Base-by-base conservation (phyloP, 768 basidiomycete species). In the Tulasnella sp. region DNA sequence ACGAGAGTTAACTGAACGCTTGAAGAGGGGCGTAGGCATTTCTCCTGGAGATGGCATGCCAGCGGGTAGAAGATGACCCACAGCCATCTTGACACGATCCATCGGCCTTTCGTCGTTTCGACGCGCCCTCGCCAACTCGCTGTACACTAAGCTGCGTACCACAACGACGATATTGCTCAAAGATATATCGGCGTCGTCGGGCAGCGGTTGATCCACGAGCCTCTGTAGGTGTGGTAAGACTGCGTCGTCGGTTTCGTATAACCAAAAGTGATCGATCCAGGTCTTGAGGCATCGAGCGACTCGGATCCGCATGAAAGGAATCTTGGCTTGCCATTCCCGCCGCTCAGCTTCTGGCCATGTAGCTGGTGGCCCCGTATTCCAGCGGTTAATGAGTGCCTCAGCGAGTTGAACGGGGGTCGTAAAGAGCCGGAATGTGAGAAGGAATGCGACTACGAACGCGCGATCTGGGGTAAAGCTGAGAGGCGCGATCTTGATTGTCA, bases 401-500 rank as follows among this genome's bases (percentile, higher is more conserved):
- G 90, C 79, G 26, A 99, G 79, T 51, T 88, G 83, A 5, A 72
- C 54, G 1, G 96, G 88, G 0, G 85, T 80, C 1, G 87, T 82
- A 73, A 96, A 97, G 58, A 97, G 73, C 29, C 95, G 83, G 77
- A 98, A 99, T 0, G 94, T 97, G 66, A 94, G 77, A 77, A 94
- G 94, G 75, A 99, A 98, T 29, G 93, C 86, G 3, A 85, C 81
- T 13, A 85, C 80, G 70, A 97, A 94, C 0, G 84, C 81, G 17
- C 87, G 76, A 67, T 97, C 94, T 56, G 92, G 90, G 45, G 93
- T 80, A 60, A 83, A 84, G 68, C 92, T 91, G 68, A 96, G 90
- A 3, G 94, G 92, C 19, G 95, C 95, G 85, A 98, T 87, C 73
- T 91, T 93, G 73, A 95, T 93, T n/a, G 98, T 86, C 44, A 99